Conservation (phyloP, 2,329 filamentous ascomycete genomes). For the Aspergillus glaucus region DNA sequence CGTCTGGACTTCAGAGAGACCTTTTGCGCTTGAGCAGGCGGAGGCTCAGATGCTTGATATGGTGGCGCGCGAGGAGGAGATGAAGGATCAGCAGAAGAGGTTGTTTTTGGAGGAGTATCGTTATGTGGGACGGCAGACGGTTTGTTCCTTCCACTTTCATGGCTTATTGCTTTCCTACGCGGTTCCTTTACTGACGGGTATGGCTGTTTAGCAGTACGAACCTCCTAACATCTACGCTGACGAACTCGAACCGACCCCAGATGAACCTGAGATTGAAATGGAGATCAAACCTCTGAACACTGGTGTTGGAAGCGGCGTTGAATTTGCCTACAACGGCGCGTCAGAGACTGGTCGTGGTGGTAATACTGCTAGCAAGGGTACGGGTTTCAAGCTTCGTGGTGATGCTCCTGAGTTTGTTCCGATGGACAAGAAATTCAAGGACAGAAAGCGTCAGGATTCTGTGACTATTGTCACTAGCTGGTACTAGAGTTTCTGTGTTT, state of each 20-base stretch:
- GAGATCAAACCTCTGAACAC: too few relatives aligned
- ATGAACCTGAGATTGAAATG: too few relatives aligned
- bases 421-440: neutral
- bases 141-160: neutral
- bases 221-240: too few relatives aligned
- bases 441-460: neutral
- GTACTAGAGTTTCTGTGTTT: neutral
- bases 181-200: neutral
- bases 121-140: neutral
- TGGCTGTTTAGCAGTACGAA: too few relatives aligned
- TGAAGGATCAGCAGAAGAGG: neutral
- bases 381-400: conserved; percentile 10
- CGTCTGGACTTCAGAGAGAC: neutral
- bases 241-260: too few relatives aligned
- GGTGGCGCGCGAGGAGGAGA: neutral
- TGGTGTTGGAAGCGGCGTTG: too few relatives aligned
- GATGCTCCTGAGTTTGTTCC: conserved; percentile 18
- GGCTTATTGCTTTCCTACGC: neutral
- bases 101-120: neutral
- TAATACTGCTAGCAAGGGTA: neutral
- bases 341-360: too few relatives aligned
- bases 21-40: neutral
- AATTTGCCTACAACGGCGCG: too few relatives aligned
- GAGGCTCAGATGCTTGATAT: neutral
- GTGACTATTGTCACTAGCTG: neutral